Evolutionary conservation across 1,139 yeast species (phyloP), one percentile per base, ranked within the genome.

Genomic region (Kurtzmaniella quercitrusa): DNA sequence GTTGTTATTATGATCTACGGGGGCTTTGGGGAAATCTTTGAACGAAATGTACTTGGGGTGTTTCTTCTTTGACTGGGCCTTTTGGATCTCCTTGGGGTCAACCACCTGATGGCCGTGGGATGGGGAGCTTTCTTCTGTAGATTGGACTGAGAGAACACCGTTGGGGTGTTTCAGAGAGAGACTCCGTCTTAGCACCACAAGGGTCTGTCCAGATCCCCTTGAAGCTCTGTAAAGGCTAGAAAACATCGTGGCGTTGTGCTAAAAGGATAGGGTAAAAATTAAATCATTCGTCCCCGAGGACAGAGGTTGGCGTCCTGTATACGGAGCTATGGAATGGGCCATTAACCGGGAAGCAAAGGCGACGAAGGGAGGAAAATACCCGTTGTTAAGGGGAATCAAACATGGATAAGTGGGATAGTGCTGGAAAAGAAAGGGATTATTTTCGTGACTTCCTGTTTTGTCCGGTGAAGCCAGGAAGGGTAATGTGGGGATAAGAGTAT

Each of bases 21-120:
- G 38, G 10, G 62, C 62, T 44, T 56, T 56, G 11, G 73, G 73
- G 43, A 68, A 66, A 39, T 58, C 52, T 39, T 55, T 51, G 34
- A 64, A 59, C 1, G 69, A 58, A 17, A 66, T 52, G 45, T 55
- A 61, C 14, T 49, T 49, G 4, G 41, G 31, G 16, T 9, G 15
- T 38, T 31, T 17, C 11, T 29, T 41, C 39, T 37, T 24, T 19
- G 33, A 7, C 37, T 24, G 15, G 31, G 44, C 17, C 23, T 25
- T 25, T 33, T 34, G 33, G 16, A 33, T 17, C 33, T 18, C 37
- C 24, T 41, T 37, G 11, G 42, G 14, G 15, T 24, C 39, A 19
- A 27, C 34, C 17, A 24, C 37, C 14, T 33, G 19, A 24, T 24
- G 36, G 15, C 34, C 31, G 34, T 51, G 47, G 12, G 48, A 49